Conservation (phyloP, 768 basidiomycete genomes). For the Steccherinum ochraceum region DNA sequence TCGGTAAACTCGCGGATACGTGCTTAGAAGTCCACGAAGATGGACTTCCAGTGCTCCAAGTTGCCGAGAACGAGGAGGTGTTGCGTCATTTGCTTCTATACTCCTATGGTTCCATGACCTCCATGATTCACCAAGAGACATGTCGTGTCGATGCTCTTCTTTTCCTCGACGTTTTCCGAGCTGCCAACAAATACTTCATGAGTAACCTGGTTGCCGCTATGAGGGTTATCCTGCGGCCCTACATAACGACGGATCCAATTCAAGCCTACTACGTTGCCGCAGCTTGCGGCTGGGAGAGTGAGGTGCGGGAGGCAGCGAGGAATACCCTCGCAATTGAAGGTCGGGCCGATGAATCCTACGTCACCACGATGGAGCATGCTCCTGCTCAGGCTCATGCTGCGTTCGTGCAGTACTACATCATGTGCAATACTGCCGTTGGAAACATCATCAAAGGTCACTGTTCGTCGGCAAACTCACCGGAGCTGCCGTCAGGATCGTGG, state of each 20-base stretch:
- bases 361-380: background rate
- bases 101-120: background rate
- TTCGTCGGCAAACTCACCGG: too few species aligned
- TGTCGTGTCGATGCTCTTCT: background rate
- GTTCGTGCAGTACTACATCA: background rate
- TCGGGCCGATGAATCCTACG: background rate
- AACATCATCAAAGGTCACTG: too few species aligned
- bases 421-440: too few species aligned
- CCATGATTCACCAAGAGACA: background rate
- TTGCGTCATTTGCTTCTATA: background rate
- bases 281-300: background rate
- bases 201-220: background rate
- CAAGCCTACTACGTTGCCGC: background rate
- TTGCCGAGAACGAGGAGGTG: background rate
- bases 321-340: background rate
- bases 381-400: background rate
- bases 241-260: background rate
- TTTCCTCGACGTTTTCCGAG: background rate
- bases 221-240: background rate
- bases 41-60: too few species aligned
- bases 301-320: background rate
- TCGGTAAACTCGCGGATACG: too few species aligned
- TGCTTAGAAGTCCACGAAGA: too few species aligned
- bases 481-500: too few species aligned
- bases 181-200: background rate